A percentile compares a stretch with the other conserved stretches of the same genome.
These are phyloP conservation scores for Hypoxylon sp. DNA, from an alignment of 2,329 filamentous ascomycete genomes.

Conservation along the genomic window DNA sequence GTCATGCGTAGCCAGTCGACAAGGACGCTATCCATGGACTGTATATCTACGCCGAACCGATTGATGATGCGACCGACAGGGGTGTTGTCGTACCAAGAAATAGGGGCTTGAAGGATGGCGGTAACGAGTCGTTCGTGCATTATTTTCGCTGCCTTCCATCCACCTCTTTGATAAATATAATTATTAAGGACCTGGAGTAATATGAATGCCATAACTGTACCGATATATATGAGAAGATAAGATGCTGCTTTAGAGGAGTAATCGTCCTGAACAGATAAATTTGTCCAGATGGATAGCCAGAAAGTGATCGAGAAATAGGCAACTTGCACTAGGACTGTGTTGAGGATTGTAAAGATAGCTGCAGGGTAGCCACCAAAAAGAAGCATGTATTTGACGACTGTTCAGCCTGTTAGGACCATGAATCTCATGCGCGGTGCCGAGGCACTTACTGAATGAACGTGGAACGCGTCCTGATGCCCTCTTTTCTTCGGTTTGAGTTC, in stretches of 20 bases:
- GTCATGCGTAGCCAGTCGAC: constrained; percentile 59
- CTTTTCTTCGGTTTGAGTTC: constrained; percentile 24
- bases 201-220: constrained; percentile 28
- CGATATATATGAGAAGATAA: constrained; percentile 33
- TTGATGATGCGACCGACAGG: constrained; percentile 66
- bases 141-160: constrained; percentile 64
- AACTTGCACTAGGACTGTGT: constrained; percentile 43
- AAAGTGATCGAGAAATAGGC: constrained; percentile 46
- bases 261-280: constrained; percentile 56
- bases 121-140: constrained; percentile 65
- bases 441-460: constrained; percentile 34
- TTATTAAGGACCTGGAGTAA: constrained; percentile 40
- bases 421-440: not conserved
- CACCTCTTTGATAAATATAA: constrained; percentile 51
- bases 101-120: constrained; percentile 64
- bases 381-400: constrained; percentile 43
- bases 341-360: constrained; percentile 36
- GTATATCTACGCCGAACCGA: constrained; percentile 67
- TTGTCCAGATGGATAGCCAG: constrained; percentile 46
- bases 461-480: constrained; percentile 39
- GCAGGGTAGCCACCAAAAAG: constrained; percentile 42
- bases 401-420: not conserved
- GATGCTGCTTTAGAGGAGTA: constrained; percentile 58
- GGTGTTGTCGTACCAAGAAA: constrained; percentile 67
- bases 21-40: constrained; percentile 65